Evolutionary conservation across 2,329 filamentous ascomycete species (phyloP).

Genomic region (Chrysoporthe puriensis): DNA sequence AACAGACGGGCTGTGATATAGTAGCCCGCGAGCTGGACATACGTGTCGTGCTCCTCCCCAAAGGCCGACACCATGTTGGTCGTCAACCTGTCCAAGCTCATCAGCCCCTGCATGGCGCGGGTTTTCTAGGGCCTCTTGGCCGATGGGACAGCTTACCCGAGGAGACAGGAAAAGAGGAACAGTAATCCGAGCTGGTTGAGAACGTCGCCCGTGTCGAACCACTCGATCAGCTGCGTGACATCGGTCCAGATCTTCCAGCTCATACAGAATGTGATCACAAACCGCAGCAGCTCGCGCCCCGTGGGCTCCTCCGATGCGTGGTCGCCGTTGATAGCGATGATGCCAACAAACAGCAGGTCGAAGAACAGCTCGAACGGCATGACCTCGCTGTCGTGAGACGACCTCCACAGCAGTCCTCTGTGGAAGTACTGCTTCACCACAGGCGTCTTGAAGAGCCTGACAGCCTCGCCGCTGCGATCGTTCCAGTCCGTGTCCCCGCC

Average conservation of each 20-base stretch:
- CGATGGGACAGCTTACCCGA: conserved; percentile 46
- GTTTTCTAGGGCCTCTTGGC: conserved; percentile 2
- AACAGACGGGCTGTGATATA: conserved; percentile 63
- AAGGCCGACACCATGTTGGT: conserved; percentile 65
- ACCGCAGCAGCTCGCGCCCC: conserved; percentile 59
- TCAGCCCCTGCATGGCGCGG: background rate
- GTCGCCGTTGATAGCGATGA: conserved; percentile 67
- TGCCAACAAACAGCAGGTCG: conserved; percentile 64
- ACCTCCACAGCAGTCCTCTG: conserved; percentile 65
- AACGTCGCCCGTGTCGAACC: conserved; percentile 67
- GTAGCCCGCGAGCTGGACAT: conserved; percentile 61
- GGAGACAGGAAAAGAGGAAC: conserved; percentile 63
- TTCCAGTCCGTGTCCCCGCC: conserved; percentile 27
- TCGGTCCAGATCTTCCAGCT: conserved; percentile 68
- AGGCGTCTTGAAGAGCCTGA: conserved; percentile 61
- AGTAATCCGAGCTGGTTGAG: conserved; percentile 61
- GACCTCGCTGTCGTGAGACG: conserved; percentile 61
- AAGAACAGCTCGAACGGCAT: conserved; percentile 68
- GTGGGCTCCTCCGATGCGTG: conserved; percentile 59
- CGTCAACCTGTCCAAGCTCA: conserved; percentile 48
- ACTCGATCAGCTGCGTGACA: conserved; percentile 58
- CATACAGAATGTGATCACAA: conserved; percentile 64
- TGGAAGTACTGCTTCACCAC: conserved; percentile 69
- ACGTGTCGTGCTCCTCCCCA: conserved; percentile 52
- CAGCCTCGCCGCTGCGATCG: conserved; percentile 41